Conservation (phyloP, 2,329 filamentous ascomycete genomes). For the Ilyonectria robusta region DNA sequence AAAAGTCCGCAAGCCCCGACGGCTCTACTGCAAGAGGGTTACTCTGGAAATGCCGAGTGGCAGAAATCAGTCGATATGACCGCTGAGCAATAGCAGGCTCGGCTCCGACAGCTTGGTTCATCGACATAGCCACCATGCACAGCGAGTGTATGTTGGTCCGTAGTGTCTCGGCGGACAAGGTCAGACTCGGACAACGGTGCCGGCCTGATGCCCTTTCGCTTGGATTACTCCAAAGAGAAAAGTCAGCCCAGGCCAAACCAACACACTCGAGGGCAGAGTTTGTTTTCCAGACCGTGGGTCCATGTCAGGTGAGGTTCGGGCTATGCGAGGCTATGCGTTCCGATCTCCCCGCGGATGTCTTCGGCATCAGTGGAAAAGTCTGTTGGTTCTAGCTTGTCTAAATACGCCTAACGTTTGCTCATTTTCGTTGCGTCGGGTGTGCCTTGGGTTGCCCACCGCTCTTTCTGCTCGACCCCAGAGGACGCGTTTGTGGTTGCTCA, state of each 20-base stretch:
- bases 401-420: slow-evolving; percentile 19
- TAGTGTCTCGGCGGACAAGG: slow-evolving; percentile 8
- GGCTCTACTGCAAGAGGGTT: slow-evolving; percentile 24
- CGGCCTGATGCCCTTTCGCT: slow-evolving; percentile 3
- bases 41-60: slow-evolving; percentile 20
- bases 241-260: not conserved
- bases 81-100: slow-evolving; percentile 6
- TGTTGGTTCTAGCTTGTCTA: slow-evolving; percentile 27
- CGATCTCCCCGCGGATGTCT: slow-evolving; percentile 1
- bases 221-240: not conserved
- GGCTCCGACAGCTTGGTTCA: slow-evolving; percentile 33
- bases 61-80: slow-evolving; percentile 21
- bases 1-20: slow-evolving; percentile 10
- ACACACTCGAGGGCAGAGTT: not conserved
- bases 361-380: slow-evolving; percentile 11
- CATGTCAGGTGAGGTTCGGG: slow-evolving; percentile 44
- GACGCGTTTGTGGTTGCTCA: not conserved
- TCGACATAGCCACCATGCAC: slow-evolving; percentile 17
- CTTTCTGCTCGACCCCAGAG: slow-evolving; percentile 24
- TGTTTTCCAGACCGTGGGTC: slow-evolving; percentile 2
- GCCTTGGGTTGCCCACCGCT: slow-evolving; percentile 37
- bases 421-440: slow-evolving; percentile 14
- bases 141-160: slow-evolving; percentile 32
- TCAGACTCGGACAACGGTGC: slow-evolving; percentile 4
- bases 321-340: slow-evolving; percentile 38